Percentiles rank a stretch among this genome's conserved stretches.
phyloP scores from a whole-genome alignment of 495 filamentous ascomycete species.

The Xylaria flabelliformis region DNA sequence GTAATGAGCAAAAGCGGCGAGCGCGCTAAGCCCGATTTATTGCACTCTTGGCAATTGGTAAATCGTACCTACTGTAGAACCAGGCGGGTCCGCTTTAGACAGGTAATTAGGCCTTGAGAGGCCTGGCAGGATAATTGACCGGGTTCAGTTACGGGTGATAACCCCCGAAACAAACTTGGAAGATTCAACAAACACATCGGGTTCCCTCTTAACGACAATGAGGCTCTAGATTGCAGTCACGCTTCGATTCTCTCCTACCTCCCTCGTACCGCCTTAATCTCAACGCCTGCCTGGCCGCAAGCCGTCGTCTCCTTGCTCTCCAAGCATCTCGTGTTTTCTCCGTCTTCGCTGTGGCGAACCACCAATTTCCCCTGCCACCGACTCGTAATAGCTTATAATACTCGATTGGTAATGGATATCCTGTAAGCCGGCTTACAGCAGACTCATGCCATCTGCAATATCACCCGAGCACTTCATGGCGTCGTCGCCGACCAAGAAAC shows the following conservation, averaged over 20 bases:
- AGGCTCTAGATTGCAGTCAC: not conserved
- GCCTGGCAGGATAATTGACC: not conserved
- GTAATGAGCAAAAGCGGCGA: too few relatives aligned
- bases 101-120: not conserved
- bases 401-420: conserved; percentile 1
- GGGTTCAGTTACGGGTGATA: not conserved
- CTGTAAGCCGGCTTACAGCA: conserved; percentile 12
- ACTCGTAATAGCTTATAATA: not conserved
- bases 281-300: not conserved
- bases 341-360: conserved; percentile 2
- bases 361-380: not conserved
- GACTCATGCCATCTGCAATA: conserved; percentile 38
- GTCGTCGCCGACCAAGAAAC: conserved; percentile 45
- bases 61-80: too few relatives aligned
- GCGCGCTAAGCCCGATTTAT: too few relatives aligned
- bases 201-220: not conserved
- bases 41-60: too few relatives aligned
- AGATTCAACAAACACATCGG: conserved; percentile 6
- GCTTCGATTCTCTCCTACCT: not conserved
- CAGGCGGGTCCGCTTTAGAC: not conserved
- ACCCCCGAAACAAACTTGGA: not conserved
- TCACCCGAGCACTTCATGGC: conserved; percentile 30
- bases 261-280: not conserved
- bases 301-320: not conserved
- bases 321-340: not conserved